Evolutionary conservation across 148 eudicot species (phyloP), one percentile per base, ranked within the genome.

Genomic region (Rhododendron henanense): DNA sequence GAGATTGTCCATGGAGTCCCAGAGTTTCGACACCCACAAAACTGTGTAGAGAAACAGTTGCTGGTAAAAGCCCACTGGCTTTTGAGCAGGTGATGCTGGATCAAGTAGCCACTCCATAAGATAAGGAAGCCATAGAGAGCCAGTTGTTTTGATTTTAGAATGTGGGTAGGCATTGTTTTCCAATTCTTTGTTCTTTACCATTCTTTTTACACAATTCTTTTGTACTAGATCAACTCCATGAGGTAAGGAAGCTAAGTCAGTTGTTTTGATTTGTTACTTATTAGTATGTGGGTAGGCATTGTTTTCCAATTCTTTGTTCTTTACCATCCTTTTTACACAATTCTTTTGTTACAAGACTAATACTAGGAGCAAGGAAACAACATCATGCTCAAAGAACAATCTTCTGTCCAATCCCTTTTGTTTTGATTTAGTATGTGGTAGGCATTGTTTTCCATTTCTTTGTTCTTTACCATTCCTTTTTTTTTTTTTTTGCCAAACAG

Each of bases 21-120:
- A 73, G 39, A 48, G 53, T 33, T 14, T 16, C 35, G 2, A 85
- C 83, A 23, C 77, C 88, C 10, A 87, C 87, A 15, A 47, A 87
- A 23, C 67, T 81, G 75, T 84, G 85, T 8, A 85, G 90, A 85
- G 92, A 88, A 79, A 86, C 76, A 23, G 39, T 48, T 83, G 11
- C 84, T 19, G 81, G 85, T 50, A 90, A 85, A 89, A 91, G 91
- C 79, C 91, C 82, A 67, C 88, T 91, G 45, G 88, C 77, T 82
- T 48, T 81, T 37, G 75, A 59, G 39, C 81, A 83, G 74, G 61
- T 44, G 28, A 28, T 74, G 2, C 59, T 78, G 81, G 37, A 71
- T 37, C 35, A 81, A 47, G 53, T 33, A 71, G 33, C 78, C 47
- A 57, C 45, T 78, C 23, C 25, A 18, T 57, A 11, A 47, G 35